Percentiles rank a stretch among this genome's conserved stretches.
Evolutionary conservation across 2,329 filamentous ascomycete species (phyloP).

Genomic region (Raffaelea albimanens): DNA sequence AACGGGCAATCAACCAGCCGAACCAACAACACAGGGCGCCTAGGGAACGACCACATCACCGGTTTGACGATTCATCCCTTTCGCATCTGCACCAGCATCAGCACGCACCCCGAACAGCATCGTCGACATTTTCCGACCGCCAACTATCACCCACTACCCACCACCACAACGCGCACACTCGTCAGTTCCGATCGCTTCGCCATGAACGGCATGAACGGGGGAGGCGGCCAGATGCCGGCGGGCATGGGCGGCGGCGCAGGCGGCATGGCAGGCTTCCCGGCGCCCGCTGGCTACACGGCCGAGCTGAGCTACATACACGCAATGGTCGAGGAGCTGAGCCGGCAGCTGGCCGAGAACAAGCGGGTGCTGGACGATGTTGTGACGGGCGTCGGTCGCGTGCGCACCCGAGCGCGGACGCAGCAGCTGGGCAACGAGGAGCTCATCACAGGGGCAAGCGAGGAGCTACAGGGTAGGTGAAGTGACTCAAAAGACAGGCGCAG

Average conservation of each 20-base stretch:
- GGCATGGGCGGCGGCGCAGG: slow-evolving; percentile 18
- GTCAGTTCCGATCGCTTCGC: neutral
- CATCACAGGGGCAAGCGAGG: slow-evolving; percentile 43
- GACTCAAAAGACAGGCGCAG: no score
- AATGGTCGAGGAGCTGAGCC: slow-evolving; percentile 58
- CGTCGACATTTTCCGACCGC: no score
- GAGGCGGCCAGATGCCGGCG: slow-evolving; percentile 32
- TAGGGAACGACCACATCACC: no score
- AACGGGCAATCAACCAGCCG: no score
- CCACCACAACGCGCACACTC: no score
- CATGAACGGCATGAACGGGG: slow-evolving; percentile 39
- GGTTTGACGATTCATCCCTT: no score
- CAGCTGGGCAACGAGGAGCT: slow-evolving; percentile 49
- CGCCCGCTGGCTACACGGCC: slow-evolving; percentile 58
- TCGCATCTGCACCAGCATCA: no score
- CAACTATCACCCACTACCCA: no score
- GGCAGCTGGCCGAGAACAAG: slow-evolving; percentile 52
- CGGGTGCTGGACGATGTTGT: slow-evolving; percentile 55
- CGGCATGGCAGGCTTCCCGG: slow-evolving; percentile 41
- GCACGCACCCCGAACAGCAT: no score
- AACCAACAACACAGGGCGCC: no score
- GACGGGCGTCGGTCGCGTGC: slow-evolving; percentile 51
- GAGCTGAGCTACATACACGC: slow-evolving; percentile 60
- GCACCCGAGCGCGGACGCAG: slow-evolving; percentile 43
- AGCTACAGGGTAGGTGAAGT: slow-evolving; percentile 47